Evolutionary conservation across 106 monocot species (phyloP), one percentile per base, ranked within the genome.

Genomic region (Allium cepa): DNA sequence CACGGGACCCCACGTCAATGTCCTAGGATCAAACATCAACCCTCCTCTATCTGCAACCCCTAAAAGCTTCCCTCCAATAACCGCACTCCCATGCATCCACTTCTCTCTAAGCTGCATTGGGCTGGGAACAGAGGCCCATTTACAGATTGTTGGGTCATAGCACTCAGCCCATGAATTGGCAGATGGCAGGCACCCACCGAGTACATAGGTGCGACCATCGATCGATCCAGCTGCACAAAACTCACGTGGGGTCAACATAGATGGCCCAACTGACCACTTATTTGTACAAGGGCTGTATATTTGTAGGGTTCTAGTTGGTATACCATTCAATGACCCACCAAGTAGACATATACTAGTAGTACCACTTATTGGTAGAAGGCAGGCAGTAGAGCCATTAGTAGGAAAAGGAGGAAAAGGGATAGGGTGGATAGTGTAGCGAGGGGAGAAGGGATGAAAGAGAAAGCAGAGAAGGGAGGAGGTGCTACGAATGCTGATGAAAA

Each of bases 1-100:
- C 47, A 88, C 81, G 11, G 78, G n/a, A 4, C 72, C 74, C 94
- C 94, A 94, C 51, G 9, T 11, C 18, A 47, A 61, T 57, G 50
- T 55, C 8, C 17, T 72, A 8, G 88, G 85, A 57, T 91, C 83
- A 53, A 81, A 91, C 36, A 69, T 69, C 10, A 94, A 53, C 7
- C 90, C 94, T 2, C 94, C 94, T 2, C 85, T 84, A 60, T 94
- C 90, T 26, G 82, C 87, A 74, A 91, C 72, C 10, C 87, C 94
- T 6, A 94, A 75, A n/a, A 94, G 61, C 75, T 67, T 80, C 64
- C 87, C 80, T 15, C 68, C 80, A 9, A 94, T 68, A 14, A 91
- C 85, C 10, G 69, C 90, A 67, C 67, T 77, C 2, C 90, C 91
- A 75, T 85, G 90, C 85, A 90, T 91, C 91, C 87, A 91, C 77